Evolutionary conservation across 768 basidiomycete species (phyloP), one percentile per base, ranked within the genome.

Genomic region (Tylopilus intermedius): DNA sequence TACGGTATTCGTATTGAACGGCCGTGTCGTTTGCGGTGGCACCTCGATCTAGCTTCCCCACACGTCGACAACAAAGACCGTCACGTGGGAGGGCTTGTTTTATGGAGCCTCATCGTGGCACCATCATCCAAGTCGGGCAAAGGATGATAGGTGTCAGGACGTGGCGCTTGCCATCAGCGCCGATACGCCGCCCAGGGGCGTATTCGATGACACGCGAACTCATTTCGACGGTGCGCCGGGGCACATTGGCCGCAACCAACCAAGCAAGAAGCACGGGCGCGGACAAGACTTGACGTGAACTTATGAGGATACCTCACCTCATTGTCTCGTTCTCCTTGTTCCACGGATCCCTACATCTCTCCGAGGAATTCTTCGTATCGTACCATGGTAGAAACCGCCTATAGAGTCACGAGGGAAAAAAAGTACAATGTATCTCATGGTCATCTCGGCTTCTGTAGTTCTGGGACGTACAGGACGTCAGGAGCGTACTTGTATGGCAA

Each of bases 341-440:
- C 35, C 49, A 44, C 26, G 49, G 48, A 49, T 24, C 51, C 15
- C 43, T 10, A 29, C 13, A 40, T 4, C 45, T 22, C 21, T 55
- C 58, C 58, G 53, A 55, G 58, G 49, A 60, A 38, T 48, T 56
- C 26, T n/a, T 7, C 30, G 37, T 7, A 37, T 37, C 35, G 21
- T 46, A 33, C 8, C 21, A 15, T 37, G 9, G 24, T 30, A 10
- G 30, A 30, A 30, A 24, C 2, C 24, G 24, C 24, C 24, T 30
- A 8, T 10, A 30, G 10, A 13, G 33, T 13, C 13, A 5, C 1
- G 21, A 39, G 27, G 13, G 30, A 14, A 14, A 4, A 27, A 27
- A 39, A 11, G 21, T 8, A 38, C n/a, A 37, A 37, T 33, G 8
- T 8, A 29, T 26, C 39, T 41, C 14, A 18, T 24, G 33, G 49